These are phyloP conservation scores for Jackrogersella minutella DNA, from an alignment of 495 filamentous ascomycete species.

Conservation along the genomic window DNA sequence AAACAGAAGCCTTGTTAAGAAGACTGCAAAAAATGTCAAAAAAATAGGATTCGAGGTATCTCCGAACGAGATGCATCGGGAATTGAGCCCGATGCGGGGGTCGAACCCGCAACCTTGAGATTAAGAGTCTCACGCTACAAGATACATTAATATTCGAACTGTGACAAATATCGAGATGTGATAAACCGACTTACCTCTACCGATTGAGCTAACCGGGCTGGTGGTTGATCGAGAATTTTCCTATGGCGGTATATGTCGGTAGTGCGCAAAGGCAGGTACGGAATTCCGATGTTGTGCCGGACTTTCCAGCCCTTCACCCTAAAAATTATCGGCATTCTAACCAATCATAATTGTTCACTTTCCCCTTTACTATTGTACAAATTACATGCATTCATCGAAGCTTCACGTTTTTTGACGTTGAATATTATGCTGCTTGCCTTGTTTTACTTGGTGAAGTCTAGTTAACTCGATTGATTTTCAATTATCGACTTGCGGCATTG, in stretches of 20 bases:
- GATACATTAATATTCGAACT: not conserved
- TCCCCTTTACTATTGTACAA: too few species aligned
- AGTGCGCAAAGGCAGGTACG: not conserved
- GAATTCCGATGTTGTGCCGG: conserved; percentile 10
- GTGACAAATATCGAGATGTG: not conserved
- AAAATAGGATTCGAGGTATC: conserved; percentile 24
- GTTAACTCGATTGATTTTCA: too few species aligned
- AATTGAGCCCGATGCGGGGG: conserved; percentile 54
- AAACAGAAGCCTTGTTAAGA: not conserved
- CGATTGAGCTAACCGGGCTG: conserved; percentile 75
- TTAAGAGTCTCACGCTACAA: conserved; percentile 77
- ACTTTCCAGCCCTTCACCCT: not conserved
- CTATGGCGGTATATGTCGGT: not conserved
- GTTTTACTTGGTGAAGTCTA: too few species aligned
- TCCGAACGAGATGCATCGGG: conserved; percentile 41
- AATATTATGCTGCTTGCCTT: too few species aligned
- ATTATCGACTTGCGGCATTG: too few species aligned
- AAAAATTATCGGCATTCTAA: too few species aligned
- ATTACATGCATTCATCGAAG: too few species aligned
- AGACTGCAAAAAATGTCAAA: conserved; percentile 16
- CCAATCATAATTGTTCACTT: too few species aligned
- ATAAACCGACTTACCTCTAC: conserved; percentile 56
- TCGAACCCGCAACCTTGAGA: conserved; percentile 70
- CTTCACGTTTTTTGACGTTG: too few species aligned
- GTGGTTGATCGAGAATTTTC: not conserved